These are phyloP conservation scores for Apiotrichum montevideense DNA, from an alignment of 1,284 basidiomycete genomes.

Conservation along the genomic window DNA sequence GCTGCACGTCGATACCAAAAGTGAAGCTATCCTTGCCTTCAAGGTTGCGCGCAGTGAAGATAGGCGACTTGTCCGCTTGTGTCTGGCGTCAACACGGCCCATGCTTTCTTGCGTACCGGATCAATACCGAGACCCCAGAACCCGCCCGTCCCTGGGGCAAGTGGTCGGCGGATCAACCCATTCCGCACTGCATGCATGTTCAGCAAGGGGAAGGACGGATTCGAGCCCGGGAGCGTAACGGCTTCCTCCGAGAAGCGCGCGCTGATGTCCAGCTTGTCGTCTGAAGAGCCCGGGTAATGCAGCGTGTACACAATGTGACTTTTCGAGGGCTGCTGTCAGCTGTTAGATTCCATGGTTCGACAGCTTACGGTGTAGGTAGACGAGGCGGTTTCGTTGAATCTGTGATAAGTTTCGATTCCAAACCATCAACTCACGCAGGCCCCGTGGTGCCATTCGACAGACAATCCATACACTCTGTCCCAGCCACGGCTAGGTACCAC, in stretches of 20 bases:
- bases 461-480: neutral
- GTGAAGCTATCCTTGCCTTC: conserved; percentile 10
- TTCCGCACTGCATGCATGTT: neutral
- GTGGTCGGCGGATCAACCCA: neutral
- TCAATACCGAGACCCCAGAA: conserved; percentile 42
- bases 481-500: neutral
- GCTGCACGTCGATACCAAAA: conserved; percentile 33
- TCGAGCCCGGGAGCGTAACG: conserved; percentile 1
- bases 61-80: neutral
- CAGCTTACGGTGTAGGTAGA: too few relatives aligned
- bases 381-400: conserved; percentile 2
- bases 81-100: neutral
- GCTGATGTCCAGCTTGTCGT: conserved; percentile 20
- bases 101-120: conserved; percentile 20
- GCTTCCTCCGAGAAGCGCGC: conserved; percentile 20
- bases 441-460: neutral
- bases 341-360: too few relatives aligned
- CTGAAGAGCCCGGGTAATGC: conserved; percentile 23
- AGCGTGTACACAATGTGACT: conserved; percentile 23
- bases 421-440: too few relatives aligned
- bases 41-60: conserved; percentile 5
- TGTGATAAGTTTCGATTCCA: neutral
- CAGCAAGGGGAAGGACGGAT: neutral
- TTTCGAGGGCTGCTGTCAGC: conserved; percentile 6
- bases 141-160: conserved; percentile 27